phyloP scores from a whole-genome alignment of 164 flowering plant genomes.

The Vitis rotundifolia region DNA sequence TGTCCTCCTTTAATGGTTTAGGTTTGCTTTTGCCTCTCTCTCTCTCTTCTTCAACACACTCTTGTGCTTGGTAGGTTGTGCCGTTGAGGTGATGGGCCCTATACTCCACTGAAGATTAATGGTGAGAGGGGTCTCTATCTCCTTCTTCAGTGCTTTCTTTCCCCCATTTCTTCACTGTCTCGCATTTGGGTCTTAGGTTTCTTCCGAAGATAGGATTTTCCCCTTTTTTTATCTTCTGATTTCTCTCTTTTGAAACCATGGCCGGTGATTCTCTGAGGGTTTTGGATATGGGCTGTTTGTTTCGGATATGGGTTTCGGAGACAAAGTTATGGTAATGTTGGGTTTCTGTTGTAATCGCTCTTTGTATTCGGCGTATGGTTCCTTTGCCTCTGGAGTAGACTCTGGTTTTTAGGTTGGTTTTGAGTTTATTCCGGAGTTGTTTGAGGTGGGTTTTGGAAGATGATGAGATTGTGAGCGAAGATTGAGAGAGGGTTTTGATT shows the following conservation, averaged over 20 bases:
- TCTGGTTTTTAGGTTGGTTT: neutral
- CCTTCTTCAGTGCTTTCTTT: slow-evolving; percentile 21
- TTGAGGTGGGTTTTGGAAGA: neutral
- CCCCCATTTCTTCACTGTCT: slow-evolving; percentile 23
- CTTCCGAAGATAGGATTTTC: neutral
- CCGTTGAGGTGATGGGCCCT: slow-evolving; percentile 43
- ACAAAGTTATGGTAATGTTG: slow-evolving; percentile 3
- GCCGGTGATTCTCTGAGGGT: slow-evolving; percentile 12
- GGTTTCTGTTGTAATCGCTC: neutral
- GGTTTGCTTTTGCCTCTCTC: slow-evolving; percentile 27
- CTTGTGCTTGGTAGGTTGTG: slow-evolving; percentile 53
- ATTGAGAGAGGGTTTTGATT: slow-evolving; percentile 3
- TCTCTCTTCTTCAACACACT: slow-evolving; percentile 28
- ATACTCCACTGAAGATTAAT: slow-evolving; percentile 37
- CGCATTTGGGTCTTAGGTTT: slow-evolving; percentile 19
- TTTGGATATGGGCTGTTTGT: slow-evolving; percentile 23
- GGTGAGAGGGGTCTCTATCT: slow-evolving; percentile 20
- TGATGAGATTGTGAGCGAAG: slow-evolving; percentile 2
- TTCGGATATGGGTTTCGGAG: slow-evolving; percentile 17
- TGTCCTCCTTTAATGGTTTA: slow-evolving; percentile 35
- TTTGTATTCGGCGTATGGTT: slow-evolving; percentile 7
- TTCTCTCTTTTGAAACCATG: slow-evolving; percentile 1
- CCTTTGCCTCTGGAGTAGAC: slow-evolving; percentile 3
- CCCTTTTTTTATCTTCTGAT: slow-evolving; percentile 4
- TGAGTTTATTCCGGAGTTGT: neutral